phyloP scores from a whole-genome alignment of 345 rosid species.

The Melaleuca quinquenervia region DNA sequence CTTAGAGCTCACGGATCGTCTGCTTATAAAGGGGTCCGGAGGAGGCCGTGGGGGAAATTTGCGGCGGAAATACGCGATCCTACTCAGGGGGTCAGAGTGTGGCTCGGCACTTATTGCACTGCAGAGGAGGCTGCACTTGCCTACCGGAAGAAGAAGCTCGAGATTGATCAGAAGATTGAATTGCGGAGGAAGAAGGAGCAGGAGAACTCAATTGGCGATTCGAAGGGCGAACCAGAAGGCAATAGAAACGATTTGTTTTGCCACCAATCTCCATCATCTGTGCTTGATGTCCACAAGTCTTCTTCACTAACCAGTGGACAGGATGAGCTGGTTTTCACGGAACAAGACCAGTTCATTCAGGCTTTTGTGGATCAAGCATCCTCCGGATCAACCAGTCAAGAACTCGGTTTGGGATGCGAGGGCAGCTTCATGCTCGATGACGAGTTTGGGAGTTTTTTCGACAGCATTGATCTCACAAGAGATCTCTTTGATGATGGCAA shows the following conservation, averaged over 20 bases:
- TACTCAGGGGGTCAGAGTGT: slow-evolving; percentile 17
- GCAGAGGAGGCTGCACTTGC: slow-evolving; percentile 44
- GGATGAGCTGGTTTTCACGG: not conserved
- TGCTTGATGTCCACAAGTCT: slow-evolving; percentile 24
- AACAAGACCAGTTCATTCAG: not conserved
- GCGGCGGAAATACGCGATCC: slow-evolving; percentile 48
- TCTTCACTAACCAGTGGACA: not conserved
- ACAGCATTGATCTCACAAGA: not conserved
- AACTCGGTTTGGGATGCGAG: not conserved
- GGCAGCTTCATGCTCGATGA: not conserved
- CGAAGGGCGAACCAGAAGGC: not conserved
- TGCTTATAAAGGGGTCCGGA: slow-evolving; percentile 29
- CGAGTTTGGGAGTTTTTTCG: not conserved
- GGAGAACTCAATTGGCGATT: not conserved
- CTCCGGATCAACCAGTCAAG: not conserved
- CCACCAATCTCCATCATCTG: slow-evolving; percentile 34
- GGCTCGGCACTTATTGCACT: slow-evolving; percentile 46
- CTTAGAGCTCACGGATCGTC: not conserved
- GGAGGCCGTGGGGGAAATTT: slow-evolving; percentile 42
- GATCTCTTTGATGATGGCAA: not conserved
- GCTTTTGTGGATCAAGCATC: not conserved
- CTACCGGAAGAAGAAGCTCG: slow-evolving; percentile 24
- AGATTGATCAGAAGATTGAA: slow-evolving; percentile 13
- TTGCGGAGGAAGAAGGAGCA: not conserved
- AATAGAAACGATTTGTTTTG: not conserved